Base-by-base conservation (phyloP, 768 basidiomycete species). In the Leccinum uliginosum region DNA sequence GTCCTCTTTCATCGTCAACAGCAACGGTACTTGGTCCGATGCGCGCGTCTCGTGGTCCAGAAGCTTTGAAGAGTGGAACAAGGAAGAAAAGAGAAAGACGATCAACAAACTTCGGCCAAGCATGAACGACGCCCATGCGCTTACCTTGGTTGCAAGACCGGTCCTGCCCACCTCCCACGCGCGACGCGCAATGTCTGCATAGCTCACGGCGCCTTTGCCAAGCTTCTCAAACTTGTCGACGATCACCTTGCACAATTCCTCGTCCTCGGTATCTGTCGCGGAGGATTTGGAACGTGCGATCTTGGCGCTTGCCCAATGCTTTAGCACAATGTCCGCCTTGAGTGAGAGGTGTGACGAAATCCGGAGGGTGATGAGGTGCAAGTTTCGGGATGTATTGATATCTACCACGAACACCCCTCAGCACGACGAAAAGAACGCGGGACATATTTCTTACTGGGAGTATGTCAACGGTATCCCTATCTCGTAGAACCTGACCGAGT, bases 271-370 rank as follows among this genome's bases (percentile, higher is more conserved):
- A 12, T 84, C 74, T 12, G 85, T 85, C 1, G 81, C 72, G 0
- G 83, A 76, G 0, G 87, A 77, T 59, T 84, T 83, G 11, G 91
- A 85, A 15, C 82, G 83, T 49, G 84, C 71, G 56, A 99, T 97
- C 72, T 97, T 96, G 1, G 92, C 88, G 57, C 85, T 86, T 1
- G 97, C 97, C 97, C 97, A 99, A 67, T 98, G 96, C 60, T 87
- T 91, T 43, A 99, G 76, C 1, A 98, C 93, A 0, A 83, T 81
- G 60, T 94, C 89, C 1, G 93, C 89, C 51, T 90, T 88, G 46
- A 98, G 77, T 15, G 82, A 81, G 29, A 98, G 80, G 73, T 86
- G 93, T 1, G 83, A 79, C 3, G 95, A 94, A 60, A 98, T 86
- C 24, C 94, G 86, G 17, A 98, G 83, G 8, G 96, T 93, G 46